Evolutionary conservation across 106 monocot genomes (phyloP).

Genomic region (Platanthera guangdongensis): DNA sequence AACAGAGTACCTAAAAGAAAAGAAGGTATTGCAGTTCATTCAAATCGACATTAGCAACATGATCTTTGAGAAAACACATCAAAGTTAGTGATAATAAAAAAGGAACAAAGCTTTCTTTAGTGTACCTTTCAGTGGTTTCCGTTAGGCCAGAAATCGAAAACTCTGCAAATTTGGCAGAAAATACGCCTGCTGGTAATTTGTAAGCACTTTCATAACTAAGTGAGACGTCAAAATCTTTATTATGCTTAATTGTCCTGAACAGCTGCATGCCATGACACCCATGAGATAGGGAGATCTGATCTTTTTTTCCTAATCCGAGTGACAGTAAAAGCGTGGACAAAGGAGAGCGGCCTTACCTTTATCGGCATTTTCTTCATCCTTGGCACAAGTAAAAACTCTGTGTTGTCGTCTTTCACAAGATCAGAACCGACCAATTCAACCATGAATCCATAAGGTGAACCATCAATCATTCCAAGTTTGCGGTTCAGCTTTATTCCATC

Average conservation of each 20-base stretch:
- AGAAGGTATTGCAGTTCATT: background rate
- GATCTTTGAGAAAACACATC: background rate
- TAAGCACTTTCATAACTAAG: slow-evolving; percentile 62
- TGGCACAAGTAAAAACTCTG: slow-evolving; percentile 62
- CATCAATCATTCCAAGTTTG: slow-evolving; percentile 95
- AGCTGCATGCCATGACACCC: slow-evolving; percentile 27
- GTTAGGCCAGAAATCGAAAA: slow-evolving; percentile 79
- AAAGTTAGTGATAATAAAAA: background rate
- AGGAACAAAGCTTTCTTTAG: background rate
- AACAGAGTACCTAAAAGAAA: slow-evolving; percentile 48
- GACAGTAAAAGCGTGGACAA: background rate
- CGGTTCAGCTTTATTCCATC: slow-evolving; percentile 99
- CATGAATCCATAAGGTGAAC: slow-evolving; percentile 78
- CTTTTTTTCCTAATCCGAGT: background rate
- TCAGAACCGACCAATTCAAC: slow-evolving; percentile 58
- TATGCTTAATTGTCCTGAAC: slow-evolving; percentile 78
- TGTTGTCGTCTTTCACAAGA: slow-evolving; percentile 55
- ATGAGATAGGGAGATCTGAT: background rate
- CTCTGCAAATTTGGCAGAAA: slow-evolving; percentile 51
- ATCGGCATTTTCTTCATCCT: slow-evolving; percentile 92
- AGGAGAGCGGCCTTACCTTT: slow-evolving; percentile 41
- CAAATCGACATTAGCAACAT: background rate
- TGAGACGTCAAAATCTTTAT: slow-evolving; percentile 78
- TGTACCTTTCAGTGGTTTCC: slow-evolving; percentile 82
- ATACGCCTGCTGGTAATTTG: slow-evolving; percentile 64